These are phyloP conservation scores for Avena insularis DNA, from an alignment of 176 grass and related monocot genomes.

Conservation along the genomic window DNA sequence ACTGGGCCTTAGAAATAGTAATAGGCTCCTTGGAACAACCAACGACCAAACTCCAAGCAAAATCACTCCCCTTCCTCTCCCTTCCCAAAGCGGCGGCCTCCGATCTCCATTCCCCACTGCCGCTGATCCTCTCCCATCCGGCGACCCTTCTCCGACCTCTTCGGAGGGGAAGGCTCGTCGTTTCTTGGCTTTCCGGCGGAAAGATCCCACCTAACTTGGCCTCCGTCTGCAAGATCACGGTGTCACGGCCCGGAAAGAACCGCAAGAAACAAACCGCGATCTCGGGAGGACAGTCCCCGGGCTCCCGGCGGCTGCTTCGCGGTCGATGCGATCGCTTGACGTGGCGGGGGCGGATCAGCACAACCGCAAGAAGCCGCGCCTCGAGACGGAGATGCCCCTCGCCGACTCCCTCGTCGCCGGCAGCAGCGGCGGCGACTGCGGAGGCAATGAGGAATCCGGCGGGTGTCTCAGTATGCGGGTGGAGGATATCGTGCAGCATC, in stretches of 20 bases:
- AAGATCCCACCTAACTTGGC: constrained; percentile 27
- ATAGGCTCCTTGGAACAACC: constrained; percentile 28
- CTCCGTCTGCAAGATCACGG: constrained; percentile 15
- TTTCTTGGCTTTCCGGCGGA: constrained; percentile 25
- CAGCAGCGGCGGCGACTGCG: constrained; percentile 12
- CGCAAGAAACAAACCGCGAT: not conserved
- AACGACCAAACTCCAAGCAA: constrained; percentile 38
- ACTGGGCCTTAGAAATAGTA: constrained; percentile 40
- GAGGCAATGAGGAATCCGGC: not conserved
- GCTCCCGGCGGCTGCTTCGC: constrained; percentile 35
- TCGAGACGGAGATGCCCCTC: constrained; percentile 55
- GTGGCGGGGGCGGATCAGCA: constrained; percentile 54
- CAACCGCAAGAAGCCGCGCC: constrained; percentile 67
- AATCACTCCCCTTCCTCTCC: constrained; percentile 9
- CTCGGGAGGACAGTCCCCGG: constrained; percentile 31
- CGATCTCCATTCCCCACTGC: constrained; percentile 24
- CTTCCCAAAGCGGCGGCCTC: constrained; percentile 31
- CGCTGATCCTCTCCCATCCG: not conserved
- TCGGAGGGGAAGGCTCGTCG: not conserved
- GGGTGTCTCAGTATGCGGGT: constrained; percentile 40
- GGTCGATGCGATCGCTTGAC: constrained; percentile 76
- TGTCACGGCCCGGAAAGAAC: constrained; percentile 16
- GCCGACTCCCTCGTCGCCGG: constrained; percentile 50
- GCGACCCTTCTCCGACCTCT: not conserved
- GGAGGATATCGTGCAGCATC: constrained; percentile 91